Percentiles rank a stretch among this genome's conserved stretches.
phyloP scores from a whole-genome alignment of 441 rosid genomes.

The Corymbia calophylla region DNA sequence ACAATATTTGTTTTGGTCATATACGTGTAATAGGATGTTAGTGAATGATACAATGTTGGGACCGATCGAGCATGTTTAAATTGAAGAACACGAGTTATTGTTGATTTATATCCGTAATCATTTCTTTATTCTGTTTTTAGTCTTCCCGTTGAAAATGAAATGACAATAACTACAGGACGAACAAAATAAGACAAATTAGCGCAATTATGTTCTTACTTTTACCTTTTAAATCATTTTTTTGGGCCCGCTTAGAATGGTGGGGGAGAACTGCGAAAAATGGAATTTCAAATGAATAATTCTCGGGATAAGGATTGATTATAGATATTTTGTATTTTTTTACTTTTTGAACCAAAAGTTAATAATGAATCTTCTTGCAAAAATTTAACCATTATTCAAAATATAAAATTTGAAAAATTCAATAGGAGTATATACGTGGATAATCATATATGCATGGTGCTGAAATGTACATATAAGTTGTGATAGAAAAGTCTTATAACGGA shows the following conservation, averaged over 20 bases:
- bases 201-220: background rate
- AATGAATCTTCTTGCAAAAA: background rate
- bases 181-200: background rate
- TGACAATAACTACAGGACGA: background rate
- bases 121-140: background rate
- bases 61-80: background rate
- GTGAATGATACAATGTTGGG: background rate
- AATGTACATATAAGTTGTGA: fast-evolving
- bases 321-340: background rate
- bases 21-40: background rate
- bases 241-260: background rate
- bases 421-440: background rate
- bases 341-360: background rate
- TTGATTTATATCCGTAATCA: background rate
- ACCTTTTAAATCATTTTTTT: background rate
- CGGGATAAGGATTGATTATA: background rate
- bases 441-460: background rate
- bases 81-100: background rate
- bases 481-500: fast-evolving
- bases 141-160: background rate
- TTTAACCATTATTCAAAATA: background rate
- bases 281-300: background rate
- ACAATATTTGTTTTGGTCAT: background rate
- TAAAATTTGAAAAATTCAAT: background rate
- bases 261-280: background rate